Conservation (phyloP, 352 stramenopile genomes). For the Phytophthora palmivora region DNA sequence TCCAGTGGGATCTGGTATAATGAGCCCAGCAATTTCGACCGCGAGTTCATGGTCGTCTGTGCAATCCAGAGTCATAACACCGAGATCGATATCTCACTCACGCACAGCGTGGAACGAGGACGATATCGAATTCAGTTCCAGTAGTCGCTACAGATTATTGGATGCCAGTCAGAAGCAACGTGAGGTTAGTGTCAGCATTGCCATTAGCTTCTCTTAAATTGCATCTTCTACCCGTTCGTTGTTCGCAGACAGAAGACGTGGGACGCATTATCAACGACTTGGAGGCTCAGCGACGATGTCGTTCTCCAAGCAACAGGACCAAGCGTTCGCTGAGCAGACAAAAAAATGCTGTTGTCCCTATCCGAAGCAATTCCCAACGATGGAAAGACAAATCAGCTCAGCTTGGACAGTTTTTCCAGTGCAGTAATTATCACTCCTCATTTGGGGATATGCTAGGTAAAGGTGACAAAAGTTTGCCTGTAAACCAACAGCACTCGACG, state of each 20-base stretch:
- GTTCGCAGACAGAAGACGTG: conserved; percentile 40
- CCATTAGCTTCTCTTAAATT: too few species aligned
- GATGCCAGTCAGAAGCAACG: conserved; percentile 43
- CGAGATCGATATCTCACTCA: conserved; percentile 11
- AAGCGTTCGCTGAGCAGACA: conserved; percentile 9
- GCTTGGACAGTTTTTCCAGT: background rate
- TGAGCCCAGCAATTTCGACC: conserved; percentile 19
- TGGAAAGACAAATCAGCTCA: conserved; percentile 5
- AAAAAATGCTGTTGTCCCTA: conserved; percentile 12
- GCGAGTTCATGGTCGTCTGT: conserved; percentile 22
- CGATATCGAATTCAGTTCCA: conserved; percentile 12
- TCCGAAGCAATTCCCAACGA: conserved; percentile 16
- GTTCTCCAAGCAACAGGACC: conserved; percentile 1
- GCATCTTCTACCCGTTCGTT: conserved; percentile 1
- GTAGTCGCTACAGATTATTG: conserved; percentile 50
- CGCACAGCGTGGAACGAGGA: conserved; percentile 21
- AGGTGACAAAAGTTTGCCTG: conserved; percentile 19
- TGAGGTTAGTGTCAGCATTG: conserved; percentile 33
- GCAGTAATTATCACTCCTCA: conserved; percentile 1
- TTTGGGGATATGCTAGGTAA: conserved; percentile 12
- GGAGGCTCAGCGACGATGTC: conserved; percentile 28
- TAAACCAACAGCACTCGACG: background rate
- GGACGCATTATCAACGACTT: conserved; percentile 56
- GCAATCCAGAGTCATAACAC: conserved; percentile 21
- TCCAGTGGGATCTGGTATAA: conserved; percentile 3